Percentiles rank a stretch among this genome's conserved stretches.
These are phyloP conservation scores for Aegilops bicornis DNA, from an alignment of 176 grass and related monocot species.

Conservation along the genomic window DNA sequence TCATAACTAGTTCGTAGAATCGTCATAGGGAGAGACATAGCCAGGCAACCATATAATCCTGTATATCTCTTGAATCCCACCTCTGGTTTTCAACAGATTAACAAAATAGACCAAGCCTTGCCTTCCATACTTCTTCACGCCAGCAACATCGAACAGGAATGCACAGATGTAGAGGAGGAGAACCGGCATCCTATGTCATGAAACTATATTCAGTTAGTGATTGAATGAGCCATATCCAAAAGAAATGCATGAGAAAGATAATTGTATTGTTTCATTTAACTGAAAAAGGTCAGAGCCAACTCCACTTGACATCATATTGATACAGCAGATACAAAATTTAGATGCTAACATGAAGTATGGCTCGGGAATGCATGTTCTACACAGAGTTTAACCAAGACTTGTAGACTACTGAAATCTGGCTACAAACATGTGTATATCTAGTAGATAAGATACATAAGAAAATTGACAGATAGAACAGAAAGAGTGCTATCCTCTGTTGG, in stretches of 20 bases:
- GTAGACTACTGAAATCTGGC: neutral
- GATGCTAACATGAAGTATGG: slow-evolving; percentile 1
- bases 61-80: neutral
- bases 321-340: neutral
- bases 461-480: no score
- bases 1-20: neutral
- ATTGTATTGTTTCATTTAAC: neutral
- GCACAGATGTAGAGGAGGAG: neutral
- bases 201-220: neutral
- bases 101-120: neutral
- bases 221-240: neutral
- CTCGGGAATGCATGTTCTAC: neutral
- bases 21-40: neutral
- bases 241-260: neutral
- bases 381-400: neutral
- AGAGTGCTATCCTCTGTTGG: no score
- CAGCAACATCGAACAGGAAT: neutral
- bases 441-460: neutral
- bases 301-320: neutral
- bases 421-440: neutral
- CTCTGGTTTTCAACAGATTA: neutral
- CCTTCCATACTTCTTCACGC: neutral
- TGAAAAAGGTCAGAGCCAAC: neutral
- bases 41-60: slow-evolving; percentile 1
- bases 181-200: slow-evolving; percentile 4